Evolutionary conservation across 192 early-diverging fungal species (phyloP), one percentile per base, ranked within the genome.

Genomic region (Coemansia sp.): DNA sequence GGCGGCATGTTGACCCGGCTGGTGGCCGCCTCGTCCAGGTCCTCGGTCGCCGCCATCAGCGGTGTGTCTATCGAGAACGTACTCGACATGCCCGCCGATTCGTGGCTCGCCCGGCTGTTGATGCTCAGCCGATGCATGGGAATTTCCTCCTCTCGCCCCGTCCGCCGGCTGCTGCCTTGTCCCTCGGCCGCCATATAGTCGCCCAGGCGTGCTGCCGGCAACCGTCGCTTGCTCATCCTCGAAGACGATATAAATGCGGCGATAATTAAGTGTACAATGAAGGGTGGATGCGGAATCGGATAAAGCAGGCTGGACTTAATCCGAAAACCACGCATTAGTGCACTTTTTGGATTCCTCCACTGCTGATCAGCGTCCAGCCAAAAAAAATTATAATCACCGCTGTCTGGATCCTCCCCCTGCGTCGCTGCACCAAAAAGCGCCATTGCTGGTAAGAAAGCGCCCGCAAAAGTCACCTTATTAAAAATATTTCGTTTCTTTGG

Each of bases 61-160:
- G 73, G 73, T 15, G 73, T 76, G 59, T 61, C 73, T 8, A 65
- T 43, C 9, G 72, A 61, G 14, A 68, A 63, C 14, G 65, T 75
- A 41, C 65, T 68, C 8, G 64, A 63, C 30, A 63, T 28, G 26
- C 59, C 32, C 21, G 32, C 57, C 15, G 47, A 52, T 17, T 45
- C 57, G 9, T 22, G 17, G 56, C 55, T 58, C 2, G 31, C 26
- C 21, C 55, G 53, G 47, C 58, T 57, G 53, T 52, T 53, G 7
- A 36, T 28, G 50, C 48, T 70, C 30, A 76, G 67, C 11, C 55
- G 54, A 21, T 68, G 73, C 59, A 76, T 52, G 11, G 66, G 67
- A 39, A 76, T 76, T 7, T 42, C 47, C 30, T 43, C 31, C 25
- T 46, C 46, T 15, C 22, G 3, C 8, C 35, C 21, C 8, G n/a